A percentile compares a stretch with the other conserved stretches of the same genome.
Conservation (phyloP, 768 basidiomycete genomes). For the Tulasnella sp. region DNA sequence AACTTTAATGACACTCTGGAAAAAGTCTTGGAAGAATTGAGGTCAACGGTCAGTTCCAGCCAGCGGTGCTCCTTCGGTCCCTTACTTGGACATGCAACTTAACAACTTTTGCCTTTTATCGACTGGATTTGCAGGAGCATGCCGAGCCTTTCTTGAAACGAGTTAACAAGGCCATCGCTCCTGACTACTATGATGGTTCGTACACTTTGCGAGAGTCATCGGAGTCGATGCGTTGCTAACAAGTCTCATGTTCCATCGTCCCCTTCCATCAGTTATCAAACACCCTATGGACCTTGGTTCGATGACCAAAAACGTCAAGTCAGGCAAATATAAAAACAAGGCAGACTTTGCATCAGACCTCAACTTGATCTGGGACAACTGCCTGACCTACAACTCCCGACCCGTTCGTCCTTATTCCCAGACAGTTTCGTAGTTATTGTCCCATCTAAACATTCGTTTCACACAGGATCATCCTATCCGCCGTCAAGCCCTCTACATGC, state of each 20-base stretch:
- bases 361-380: constrained; percentile 95
- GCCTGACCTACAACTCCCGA: constrained; percentile 82
- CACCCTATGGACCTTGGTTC: constrained; percentile 94
- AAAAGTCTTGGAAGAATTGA: constrained; percentile 76
- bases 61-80: constrained; percentile 5
- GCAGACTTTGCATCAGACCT: constrained; percentile 89
- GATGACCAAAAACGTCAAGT: constrained; percentile 89
- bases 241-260: not conserved
- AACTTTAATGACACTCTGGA: constrained; percentile 93
- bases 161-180: constrained; percentile 80
- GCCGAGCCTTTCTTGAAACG: constrained; percentile 91
- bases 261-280: constrained; percentile 60
- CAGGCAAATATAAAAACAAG: constrained; percentile 87
- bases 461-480: constrained; percentile 80
- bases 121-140: constrained; percentile 62
- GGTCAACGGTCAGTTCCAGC: constrained; percentile 42
- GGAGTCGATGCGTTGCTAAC: not conserved
- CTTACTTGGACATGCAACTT: constrained; percentile 2
- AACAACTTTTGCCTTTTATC: constrained; percentile 7
- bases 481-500: constrained; percentile 68
- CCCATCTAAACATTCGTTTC: not conserved
- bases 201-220: not conserved
- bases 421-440: not conserved
- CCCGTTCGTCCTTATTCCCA: constrained; percentile 49
- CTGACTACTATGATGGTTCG: constrained; percentile 53